Percentiles rank a stretch among this genome's conserved stretches.
Conservation (phyloP, 208 protist species). For the Leishmania braziliensis region DNA sequence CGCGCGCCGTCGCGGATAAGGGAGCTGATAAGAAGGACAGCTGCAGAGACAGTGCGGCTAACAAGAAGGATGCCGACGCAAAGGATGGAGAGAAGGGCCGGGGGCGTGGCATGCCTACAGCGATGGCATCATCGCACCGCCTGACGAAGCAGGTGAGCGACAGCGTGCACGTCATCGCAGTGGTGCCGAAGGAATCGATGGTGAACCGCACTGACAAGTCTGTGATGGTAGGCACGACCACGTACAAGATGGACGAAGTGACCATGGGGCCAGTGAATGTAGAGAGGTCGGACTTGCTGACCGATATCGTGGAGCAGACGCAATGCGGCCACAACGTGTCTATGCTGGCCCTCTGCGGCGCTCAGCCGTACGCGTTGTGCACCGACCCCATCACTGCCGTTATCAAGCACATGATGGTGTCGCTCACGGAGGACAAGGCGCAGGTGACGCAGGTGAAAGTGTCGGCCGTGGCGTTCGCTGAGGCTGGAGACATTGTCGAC, state of each 20-base stretch:
- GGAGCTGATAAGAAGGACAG: constrained; percentile 1
- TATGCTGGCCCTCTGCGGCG: constrained; percentile 35
- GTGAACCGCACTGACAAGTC: constrained; percentile 32
- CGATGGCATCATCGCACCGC: constrained; percentile 30
- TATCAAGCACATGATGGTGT: constrained; percentile 33
- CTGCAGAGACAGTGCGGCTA: constrained; percentile 13
- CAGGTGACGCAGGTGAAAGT: constrained; percentile 36
- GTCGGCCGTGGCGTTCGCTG: constrained; percentile 31
- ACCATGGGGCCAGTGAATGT: constrained; percentile 19
- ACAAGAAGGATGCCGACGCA: not conserved
- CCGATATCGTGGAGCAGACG: constrained; percentile 41
- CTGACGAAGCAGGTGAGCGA: constrained; percentile 51
- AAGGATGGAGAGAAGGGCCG: constrained; percentile 5
- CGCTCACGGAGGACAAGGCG: constrained; percentile 26
- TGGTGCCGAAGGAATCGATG: constrained; percentile 29
- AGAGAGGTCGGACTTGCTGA: constrained; percentile 43
- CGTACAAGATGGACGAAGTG: constrained; percentile 51
- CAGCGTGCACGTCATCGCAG: constrained; percentile 38
- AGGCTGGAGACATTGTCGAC: constrained; percentile 34
- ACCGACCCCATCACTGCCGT: constrained; percentile 24
- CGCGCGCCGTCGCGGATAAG: constrained; percentile 9
- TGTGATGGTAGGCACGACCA: constrained; percentile 16
- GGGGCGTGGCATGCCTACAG: constrained; percentile 2
- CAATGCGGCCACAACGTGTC: constrained; percentile 56
- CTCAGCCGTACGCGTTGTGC: constrained; percentile 12